Base-by-base conservation (phyloP, 257 asterid species). In the Ajuga chamaepitys region DNA sequence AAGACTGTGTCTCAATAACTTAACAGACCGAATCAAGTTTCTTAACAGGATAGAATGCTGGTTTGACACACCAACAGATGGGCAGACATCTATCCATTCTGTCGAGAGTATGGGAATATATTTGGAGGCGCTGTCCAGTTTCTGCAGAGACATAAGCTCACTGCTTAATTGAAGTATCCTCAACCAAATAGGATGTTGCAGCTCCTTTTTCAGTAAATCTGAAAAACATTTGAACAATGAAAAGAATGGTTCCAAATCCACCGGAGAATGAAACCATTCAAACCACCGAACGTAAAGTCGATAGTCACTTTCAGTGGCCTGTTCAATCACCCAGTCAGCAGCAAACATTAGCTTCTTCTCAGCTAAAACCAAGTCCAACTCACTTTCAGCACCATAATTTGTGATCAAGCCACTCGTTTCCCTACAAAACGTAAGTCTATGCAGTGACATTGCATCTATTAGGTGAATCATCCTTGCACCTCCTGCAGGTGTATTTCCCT, bases 301-400 rank as follows among this genome's bases (percentile, higher is more conserved):
- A 65, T 71, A 82, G 78, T 94, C 99, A 68, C 80, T 77, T 66
- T 88, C 88, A 51, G 83, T 74, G 25, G 93, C 95, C 76, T 94
- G 96, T 77, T 94, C 95, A 61, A 90, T 74, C 18, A 77, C 87
- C 99, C 99, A 94, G 70, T 88, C 83, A 63, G 97, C 95, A 77
- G 97, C 97, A 78, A 78, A 84, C 21, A 60, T 41, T 22, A 90
- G 75, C 80, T 73, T 90, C 75, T 85, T 77, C 70, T 76, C 59
- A 30, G 78, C 74, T 61, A 85, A 72, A 63, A 26, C 79, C 59
- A 80, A 68, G 58, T 83, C 84, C 24, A 64, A 50, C 17, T 74
- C 83, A 71, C 35, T 71, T 55, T 24, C 74, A 47, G 70, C 58
- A 17, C 58, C 67, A 65, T 26, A n/a, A 61, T 59, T 59, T 58